Evolutionary conservation across 2,329 filamentous ascomycete genomes (phyloP), one percentile per base, ranked within the genome.

Genomic region (Colletotrichum falcatum): DNA sequence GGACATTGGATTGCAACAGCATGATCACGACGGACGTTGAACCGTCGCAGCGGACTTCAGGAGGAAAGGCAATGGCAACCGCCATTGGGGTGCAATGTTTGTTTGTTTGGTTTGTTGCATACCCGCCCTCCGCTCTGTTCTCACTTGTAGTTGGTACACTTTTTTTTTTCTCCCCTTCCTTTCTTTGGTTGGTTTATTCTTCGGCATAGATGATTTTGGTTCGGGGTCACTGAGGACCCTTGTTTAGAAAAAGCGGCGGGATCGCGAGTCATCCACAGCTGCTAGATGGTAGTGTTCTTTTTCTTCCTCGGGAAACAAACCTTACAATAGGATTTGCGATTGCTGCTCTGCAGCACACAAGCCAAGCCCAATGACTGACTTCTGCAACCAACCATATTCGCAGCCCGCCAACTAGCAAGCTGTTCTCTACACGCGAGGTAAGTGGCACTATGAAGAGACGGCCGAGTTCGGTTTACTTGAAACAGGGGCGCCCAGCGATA

Each of bases 1-100:
- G 33, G 58, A 59, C 58, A 59, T 68, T 42, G 66, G 64, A 35
- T 58, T 46, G 44, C 59, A 54, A 55, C 53, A 63, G 64, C 64
- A 63, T 61, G 26, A 30, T 63, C 28, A 35, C 33, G 58, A 61
- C 44, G 44, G 51, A 30, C 44, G 30, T 23, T 18, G 46, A 14
- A 51, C 66, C 51, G 49, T 58, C 42, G 18, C 37, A 70, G 63
- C 20, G 42, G 49, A 61, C 39, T 26, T 42, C 30, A 20, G 42
- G 42, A 30, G 37, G 44, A 51, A 30, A 39, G 20, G 49, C 23
- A 56, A 69, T 59, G 35, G 62, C 20, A 23, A 61, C 26, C 7
- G 37, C 16, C 59, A 51, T 51, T 39, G 18, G 28, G 28, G 18
- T 23, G 30, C 30, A 48, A 18, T 60, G 11, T 60, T 26, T 48